Evolutionary conservation across 352 stramenopile genomes (phyloP).

Genomic region (Phytophthora sansomeana): DNA sequence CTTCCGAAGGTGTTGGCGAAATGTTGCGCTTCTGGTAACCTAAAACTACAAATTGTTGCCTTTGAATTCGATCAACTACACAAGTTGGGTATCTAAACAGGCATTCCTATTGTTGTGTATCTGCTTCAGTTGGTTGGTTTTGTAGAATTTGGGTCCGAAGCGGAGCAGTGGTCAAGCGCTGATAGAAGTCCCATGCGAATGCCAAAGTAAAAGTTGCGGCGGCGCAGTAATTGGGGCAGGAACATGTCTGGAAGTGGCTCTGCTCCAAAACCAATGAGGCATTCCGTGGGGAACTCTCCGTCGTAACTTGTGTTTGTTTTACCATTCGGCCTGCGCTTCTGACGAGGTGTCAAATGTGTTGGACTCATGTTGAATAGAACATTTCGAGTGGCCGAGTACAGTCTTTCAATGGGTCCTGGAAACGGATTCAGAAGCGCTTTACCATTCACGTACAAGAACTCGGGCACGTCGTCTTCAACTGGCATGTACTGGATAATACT

Average conservation of each 20-base stretch:
- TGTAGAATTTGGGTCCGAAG: background rate
- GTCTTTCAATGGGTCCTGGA: conserved; percentile 18
- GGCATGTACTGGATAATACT: conserved; percentile 46
- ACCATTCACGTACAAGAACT: conserved; percentile 23
- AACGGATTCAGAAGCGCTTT: conserved; percentile 40
- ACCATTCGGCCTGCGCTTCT: conserved; percentile 13
- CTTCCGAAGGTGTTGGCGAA: too few species aligned
- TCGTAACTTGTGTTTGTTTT: conserved; percentile 17
- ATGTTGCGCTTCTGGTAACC: too few species aligned
- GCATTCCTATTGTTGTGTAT: too few species aligned
- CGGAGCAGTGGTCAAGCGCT: conserved; percentile 27
- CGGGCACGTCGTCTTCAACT: conserved; percentile 12
- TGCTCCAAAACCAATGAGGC: conserved; percentile 38
- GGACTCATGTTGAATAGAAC: conserved; percentile 37
- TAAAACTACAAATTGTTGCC: too few species aligned
- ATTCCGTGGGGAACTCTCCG: conserved; percentile 29
- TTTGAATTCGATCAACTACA: too few species aligned
- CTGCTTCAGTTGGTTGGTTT: background rate
- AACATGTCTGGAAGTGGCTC: conserved; percentile 33
- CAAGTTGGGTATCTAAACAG: too few species aligned
- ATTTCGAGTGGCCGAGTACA: conserved; percentile 10
- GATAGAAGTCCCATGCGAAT: conserved; percentile 26
- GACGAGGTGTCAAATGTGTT: conserved; percentile 30
- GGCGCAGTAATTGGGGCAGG: conserved; percentile 31
- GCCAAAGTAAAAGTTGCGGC: conserved; percentile 43